Evolutionary conservation across 768 basidiomycete species (phyloP).

Genomic region (Pleurotus ostreatus): DNA sequence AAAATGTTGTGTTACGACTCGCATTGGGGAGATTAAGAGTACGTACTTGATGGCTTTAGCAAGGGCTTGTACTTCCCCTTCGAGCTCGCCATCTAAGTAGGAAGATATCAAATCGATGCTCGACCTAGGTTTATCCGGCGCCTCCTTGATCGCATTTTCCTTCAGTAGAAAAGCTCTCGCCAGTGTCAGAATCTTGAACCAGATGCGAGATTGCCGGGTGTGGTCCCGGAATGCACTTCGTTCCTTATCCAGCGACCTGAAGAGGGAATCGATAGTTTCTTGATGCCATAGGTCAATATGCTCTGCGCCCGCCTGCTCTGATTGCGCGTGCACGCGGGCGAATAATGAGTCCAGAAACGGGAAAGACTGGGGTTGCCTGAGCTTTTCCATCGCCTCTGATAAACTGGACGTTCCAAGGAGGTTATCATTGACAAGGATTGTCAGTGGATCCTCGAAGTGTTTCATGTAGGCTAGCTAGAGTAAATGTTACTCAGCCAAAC

Average conservation of each 20-base stretch:
- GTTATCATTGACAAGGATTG: conserved; percentile 33
- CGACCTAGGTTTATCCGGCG: conserved; percentile 22
- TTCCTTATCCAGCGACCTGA: conserved; percentile 32
- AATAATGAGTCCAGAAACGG: conserved; percentile 32
- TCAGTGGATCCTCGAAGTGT: conserved; percentile 65
- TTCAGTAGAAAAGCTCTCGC: conserved; percentile 40
- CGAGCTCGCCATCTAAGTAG: conserved; percentile 39
- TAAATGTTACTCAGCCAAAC: background rate
- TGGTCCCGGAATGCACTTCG: conserved; percentile 29
- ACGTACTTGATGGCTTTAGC: conserved; percentile 47
- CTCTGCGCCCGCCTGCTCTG: background rate
- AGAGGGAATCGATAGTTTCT: conserved; percentile 23
- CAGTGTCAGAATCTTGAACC: conserved; percentile 40
- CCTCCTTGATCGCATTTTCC: conserved; percentile 38
- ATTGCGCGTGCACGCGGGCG: conserved; percentile 25
- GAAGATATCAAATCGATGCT: conserved; percentile 39
- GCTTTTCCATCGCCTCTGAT: conserved; percentile 1
- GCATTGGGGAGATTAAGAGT: background rate
- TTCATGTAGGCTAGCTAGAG: conserved; percentile 60
- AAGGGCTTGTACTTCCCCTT: conserved; percentile 39
- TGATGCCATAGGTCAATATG: conserved; percentile 20
- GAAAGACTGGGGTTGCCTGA: conserved; percentile 17
- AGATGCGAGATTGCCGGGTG: conserved; percentile 35
- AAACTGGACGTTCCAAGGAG: conserved; percentile 11
- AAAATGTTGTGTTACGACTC: background rate